phyloP scores from a whole-genome alignment of 2,329 filamentous ascomycete species.

The Penicillium polonicum region DNA sequence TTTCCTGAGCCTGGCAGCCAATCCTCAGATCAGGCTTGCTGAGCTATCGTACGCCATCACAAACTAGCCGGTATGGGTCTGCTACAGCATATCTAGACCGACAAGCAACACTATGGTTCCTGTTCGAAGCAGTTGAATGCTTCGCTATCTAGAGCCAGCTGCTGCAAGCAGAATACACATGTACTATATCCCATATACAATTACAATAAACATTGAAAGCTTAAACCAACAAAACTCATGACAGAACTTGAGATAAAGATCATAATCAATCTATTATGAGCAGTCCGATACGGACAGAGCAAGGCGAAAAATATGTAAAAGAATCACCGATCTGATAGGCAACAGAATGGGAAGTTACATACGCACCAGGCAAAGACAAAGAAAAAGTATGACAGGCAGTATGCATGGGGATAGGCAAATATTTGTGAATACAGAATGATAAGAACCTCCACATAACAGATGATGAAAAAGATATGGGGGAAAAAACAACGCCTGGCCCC shows the following conservation, averaged over 20 bases:
- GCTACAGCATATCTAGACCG: background rate
- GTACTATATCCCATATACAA: background rate
- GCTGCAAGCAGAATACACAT: background rate
- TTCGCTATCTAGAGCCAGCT: background rate
- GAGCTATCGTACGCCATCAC: background rate
- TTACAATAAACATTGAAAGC: background rate
- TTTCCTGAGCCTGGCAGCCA: background rate
- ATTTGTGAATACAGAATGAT: constrained; percentile 10
- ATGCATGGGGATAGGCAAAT: constrained; percentile 5
- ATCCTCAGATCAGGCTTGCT: background rate
- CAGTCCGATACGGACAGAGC: constrained; percentile 4
- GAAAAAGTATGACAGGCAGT: constrained; percentile 9
- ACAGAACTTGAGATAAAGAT: background rate
- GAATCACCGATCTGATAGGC: constrained; percentile 1
- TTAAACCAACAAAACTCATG: background rate
- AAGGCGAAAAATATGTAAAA: constrained; percentile 5
- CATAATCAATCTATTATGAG: constrained; percentile 11
- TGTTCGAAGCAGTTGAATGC: background rate
- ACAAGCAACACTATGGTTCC: background rate
- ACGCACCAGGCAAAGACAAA: constrained; percentile 9
- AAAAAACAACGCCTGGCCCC: constrained; percentile 34
- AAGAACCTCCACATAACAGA: constrained; percentile 11
- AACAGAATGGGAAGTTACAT: constrained; percentile 13
- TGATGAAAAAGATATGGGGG: constrained; percentile 22
- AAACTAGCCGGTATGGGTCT: background rate